A percentile compares a stretch with the other conserved stretches of the same genome.
Evolutionary conservation across 208 protist species (phyloP).

Genomic region (Crithidia sp.): DNA sequence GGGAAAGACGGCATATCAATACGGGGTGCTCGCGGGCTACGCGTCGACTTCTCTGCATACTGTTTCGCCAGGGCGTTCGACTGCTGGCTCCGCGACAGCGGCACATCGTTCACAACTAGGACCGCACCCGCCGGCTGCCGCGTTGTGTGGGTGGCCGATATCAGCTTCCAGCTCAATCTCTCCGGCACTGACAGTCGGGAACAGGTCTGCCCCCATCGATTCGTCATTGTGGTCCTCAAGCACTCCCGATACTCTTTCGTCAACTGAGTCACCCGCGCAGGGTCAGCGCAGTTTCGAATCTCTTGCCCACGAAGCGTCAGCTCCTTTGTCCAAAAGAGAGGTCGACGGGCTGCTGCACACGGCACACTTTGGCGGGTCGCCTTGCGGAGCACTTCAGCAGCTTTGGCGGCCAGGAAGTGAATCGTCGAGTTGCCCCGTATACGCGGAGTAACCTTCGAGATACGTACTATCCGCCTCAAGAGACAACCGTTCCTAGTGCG

Average conservation of each 20-base stretch:
- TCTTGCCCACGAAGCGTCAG: not conserved
- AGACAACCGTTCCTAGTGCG: no score
- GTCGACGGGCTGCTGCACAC: no score
- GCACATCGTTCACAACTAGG: not conserved
- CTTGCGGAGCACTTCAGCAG: not conserved
- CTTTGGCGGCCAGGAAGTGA: not conserved
- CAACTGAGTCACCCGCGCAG: not conserved
- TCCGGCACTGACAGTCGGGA: not conserved
- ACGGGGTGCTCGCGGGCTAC: no score
- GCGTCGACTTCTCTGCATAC: not conserved
- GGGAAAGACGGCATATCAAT: not conserved
- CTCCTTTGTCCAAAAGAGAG: not conserved
- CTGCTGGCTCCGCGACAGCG: not conserved
- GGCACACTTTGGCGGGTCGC: not conserved
- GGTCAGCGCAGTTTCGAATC: not conserved
- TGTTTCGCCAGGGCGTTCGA: not conserved
- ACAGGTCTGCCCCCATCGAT: not conserved
- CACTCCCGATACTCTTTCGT: not conserved
- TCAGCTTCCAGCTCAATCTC: not conserved
- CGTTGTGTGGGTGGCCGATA: not conserved
- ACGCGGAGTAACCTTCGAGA: not conserved
- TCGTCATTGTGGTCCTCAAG: not conserved
- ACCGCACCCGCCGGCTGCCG: not conserved
- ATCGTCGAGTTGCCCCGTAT: not conserved
- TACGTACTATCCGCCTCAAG: no score